Conservation (phyloP, 176 grass and related monocot species). For the Oryza meridionalis region DNA sequence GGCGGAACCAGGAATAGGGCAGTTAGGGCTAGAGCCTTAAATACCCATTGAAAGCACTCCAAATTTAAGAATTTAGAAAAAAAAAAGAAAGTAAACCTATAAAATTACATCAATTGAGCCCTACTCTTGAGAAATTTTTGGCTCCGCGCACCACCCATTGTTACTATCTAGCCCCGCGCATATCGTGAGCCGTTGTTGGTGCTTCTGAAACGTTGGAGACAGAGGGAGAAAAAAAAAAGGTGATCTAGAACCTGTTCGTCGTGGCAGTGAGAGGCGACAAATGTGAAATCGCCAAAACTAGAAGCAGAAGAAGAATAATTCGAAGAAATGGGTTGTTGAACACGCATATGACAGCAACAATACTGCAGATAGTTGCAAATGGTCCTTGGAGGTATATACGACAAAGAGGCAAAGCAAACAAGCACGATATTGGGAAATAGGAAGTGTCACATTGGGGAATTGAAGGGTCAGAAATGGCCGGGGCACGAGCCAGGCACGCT, state of each 20-base stretch:
- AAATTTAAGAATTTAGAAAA: no score
- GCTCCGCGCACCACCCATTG: no score
- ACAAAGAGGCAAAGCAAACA: not conserved
- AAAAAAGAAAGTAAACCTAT: no score
- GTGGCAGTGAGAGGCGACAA: not conserved
- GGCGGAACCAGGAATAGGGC: no score
- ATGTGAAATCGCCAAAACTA: not conserved
- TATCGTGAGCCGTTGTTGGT: no score
- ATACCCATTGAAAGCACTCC: no score
- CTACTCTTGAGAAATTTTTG: no score
- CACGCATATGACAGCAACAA: not conserved
- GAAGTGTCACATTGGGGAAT: not conserved
- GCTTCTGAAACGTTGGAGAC: no score
- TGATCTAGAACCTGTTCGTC: not conserved
- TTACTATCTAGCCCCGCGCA: no score
- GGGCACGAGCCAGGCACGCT: not conserved
- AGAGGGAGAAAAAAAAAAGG: no score
- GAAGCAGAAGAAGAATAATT: not conserved
- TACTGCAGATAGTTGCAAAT: not conserved
- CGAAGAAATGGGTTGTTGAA: not conserved
- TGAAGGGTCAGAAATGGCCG: not conserved
- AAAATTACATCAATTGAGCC: no score
- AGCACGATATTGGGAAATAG: not conserved
- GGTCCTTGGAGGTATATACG: not conserved
- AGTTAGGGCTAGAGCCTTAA: no score